phyloP scores from a whole-genome alignment of 1,284 basidiomycete species.

The Coriolopsis trogii region DNA sequence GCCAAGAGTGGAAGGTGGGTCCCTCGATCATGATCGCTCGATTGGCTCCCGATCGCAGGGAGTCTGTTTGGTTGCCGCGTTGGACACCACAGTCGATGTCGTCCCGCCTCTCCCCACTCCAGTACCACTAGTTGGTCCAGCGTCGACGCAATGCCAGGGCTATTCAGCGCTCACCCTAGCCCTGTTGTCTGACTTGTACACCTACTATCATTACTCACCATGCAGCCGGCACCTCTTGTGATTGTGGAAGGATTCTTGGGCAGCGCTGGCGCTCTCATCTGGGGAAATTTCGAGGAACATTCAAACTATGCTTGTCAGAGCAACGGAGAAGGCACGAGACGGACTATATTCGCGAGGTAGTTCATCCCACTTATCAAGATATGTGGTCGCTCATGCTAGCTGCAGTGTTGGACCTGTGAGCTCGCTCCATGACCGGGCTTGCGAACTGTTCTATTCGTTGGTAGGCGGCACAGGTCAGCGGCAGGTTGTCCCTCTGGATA shows the following conservation, averaged over 20 bases:
- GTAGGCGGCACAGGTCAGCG: slow-evolving; percentile 48
- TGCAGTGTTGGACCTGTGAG: slow-evolving; percentile 53
- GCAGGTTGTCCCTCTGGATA: slow-evolving; percentile 4
- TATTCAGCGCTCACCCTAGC: no score
- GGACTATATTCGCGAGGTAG: slow-evolving; percentile 40
- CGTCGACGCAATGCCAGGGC: no score
- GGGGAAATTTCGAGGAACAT: slow-evolving; percentile 46
- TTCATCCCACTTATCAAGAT: slow-evolving; percentile 7
- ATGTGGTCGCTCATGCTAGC: background rate
- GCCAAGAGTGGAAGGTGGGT: no score
- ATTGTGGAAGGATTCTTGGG: slow-evolving; percentile 61
- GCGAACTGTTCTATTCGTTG: slow-evolving; percentile 57
- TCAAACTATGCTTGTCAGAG: slow-evolving; percentile 31
- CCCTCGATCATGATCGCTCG: no score
- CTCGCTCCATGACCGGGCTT: slow-evolving; percentile 60
- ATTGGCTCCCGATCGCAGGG: no score
- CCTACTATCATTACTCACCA: background rate
- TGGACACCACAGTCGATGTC: no score
- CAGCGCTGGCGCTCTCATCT: slow-evolving; percentile 42
- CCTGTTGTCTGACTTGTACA: background rate
- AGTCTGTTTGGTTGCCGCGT: no score
- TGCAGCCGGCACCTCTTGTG: slow-evolving; percentile 43
- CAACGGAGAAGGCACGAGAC: slow-evolving; percentile 19
- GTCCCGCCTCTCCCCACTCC: no score
- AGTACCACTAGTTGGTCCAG: no score